Conservation (phyloP, 2,329 filamentous ascomycete species). For the Fusarium stilboides region DNA sequence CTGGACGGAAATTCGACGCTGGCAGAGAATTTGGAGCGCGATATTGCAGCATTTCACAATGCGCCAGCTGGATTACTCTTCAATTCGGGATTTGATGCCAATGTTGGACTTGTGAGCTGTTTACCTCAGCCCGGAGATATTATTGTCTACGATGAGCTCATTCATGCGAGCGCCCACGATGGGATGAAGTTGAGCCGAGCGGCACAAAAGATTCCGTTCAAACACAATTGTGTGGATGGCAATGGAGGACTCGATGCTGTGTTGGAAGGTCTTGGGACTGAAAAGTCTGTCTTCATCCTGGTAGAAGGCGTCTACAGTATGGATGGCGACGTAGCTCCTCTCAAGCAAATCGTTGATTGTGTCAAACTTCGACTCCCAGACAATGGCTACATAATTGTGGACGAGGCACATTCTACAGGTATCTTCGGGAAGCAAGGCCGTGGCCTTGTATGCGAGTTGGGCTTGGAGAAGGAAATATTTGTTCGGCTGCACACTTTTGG, state of each 20-base stretch:
- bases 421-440: conserved; percentile 69
- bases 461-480: conserved; percentile 69
- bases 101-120: conserved; percentile 73
- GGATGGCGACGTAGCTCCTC: conserved; percentile 81
- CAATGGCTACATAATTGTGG: conserved; percentile 76
- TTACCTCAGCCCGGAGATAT: conserved; percentile 73
- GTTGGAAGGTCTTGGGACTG: conserved; percentile 53
- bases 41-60: conserved; percentile 64
- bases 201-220: conserved; percentile 63
- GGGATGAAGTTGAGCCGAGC: conserved; percentile 79
- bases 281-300: conserved; percentile 74
- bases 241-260: conserved; percentile 52
- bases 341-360: conserved; percentile 71
- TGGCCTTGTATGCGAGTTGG: conserved; percentile 71
- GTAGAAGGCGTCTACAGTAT: conserved; percentile 85
- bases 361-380: conserved; percentile 71
- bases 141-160: conserved; percentile 80
- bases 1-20: conserved; percentile 66
- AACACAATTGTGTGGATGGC: conserved; percentile 66
- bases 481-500: conserved; percentile 76
- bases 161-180: conserved; percentile 85
- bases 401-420: conserved; percentile 78
- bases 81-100: conserved; percentile 76
- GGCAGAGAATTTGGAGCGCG: conserved; percentile 62
- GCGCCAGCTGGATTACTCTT: conserved; percentile 65